phyloP scores from a whole-genome alignment of 2,329 filamentous ascomycete species.

The Calonectria hawksworthii region DNA sequence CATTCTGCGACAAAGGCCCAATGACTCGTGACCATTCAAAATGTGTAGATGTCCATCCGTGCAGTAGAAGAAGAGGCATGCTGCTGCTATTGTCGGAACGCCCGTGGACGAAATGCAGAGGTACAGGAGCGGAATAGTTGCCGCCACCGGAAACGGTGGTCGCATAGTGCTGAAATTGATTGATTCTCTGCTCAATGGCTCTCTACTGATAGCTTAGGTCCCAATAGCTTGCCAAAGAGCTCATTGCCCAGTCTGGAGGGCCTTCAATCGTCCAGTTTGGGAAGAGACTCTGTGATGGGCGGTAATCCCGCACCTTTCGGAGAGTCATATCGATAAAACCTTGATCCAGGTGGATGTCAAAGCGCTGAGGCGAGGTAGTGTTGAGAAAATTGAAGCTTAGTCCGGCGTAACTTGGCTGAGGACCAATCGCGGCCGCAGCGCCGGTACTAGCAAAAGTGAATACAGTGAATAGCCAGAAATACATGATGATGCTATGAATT shows the following conservation, averaged over 20 bases:
- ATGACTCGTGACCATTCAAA: not conserved
- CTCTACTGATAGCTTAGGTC: not conserved
- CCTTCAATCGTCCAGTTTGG: not conserved
- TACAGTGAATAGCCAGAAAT: not conserved
- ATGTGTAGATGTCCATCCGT: not conserved
- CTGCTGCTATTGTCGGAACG: not conserved
- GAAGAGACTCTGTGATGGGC: not conserved
- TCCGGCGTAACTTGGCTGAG: not conserved
- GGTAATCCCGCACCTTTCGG: constrained; percentile 19
- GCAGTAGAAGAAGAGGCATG: not conserved
- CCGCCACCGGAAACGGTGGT: constrained; percentile 26
- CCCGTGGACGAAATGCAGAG: constrained; percentile 15
- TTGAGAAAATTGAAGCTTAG: not conserved
- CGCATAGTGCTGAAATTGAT: constrained; percentile 38
- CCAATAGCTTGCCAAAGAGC: not conserved
- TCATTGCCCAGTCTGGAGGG: not conserved
- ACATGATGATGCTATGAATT: not conserved
- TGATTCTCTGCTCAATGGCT: constrained; percentile 31
- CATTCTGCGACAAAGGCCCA: not conserved
- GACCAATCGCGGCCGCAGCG: not conserved
- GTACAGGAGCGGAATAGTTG: constrained; percentile 22
- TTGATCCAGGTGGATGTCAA: constrained; percentile 4
- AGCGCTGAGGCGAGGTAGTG: not conserved
- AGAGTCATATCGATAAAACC: constrained; percentile 20
- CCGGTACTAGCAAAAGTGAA: not conserved